These are phyloP conservation scores for Polygonum aviculare DNA, from an alignment of 148 eudicot species.

Conservation along the genomic window DNA sequence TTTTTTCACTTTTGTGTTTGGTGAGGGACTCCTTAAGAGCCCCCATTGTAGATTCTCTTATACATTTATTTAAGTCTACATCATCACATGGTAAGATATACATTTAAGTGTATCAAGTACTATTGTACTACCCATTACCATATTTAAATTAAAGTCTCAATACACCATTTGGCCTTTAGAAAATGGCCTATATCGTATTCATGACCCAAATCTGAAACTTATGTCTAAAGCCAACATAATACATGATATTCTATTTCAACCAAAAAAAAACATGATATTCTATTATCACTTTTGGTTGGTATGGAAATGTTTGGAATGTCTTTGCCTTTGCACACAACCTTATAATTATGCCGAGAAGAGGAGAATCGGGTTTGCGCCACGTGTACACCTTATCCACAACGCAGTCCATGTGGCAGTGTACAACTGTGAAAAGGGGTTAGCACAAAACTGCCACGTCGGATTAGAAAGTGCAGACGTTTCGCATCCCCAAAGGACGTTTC, in stretches of 20 bases:
- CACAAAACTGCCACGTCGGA: constrained; percentile 28
- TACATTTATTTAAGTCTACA: too few relatives aligned
- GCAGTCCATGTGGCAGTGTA: background rate
- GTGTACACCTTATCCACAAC: constrained; percentile 4
- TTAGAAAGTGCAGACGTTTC: constrained; percentile 11
- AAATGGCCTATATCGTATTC: too few relatives aligned
- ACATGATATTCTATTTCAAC: background rate
- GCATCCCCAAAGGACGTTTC: constrained; percentile 23
- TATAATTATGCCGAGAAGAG: background rate
- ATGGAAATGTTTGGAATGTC: background rate
- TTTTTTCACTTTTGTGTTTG: too few relatives aligned
- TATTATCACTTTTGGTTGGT: background rate
- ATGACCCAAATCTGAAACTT: too few relatives aligned
- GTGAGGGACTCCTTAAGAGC: too few relatives aligned
- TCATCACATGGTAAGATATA: too few relatives aligned
- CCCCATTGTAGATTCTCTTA: too few relatives aligned
- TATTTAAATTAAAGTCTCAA: too few relatives aligned
- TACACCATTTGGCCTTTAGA: too few relatives aligned
- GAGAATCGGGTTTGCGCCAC: background rate
- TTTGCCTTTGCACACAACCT: background rate
- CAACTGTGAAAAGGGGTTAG: constrained; percentile 19
- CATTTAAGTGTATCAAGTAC: too few relatives aligned
- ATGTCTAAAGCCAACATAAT: too few relatives aligned
- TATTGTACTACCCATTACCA: too few relatives aligned
- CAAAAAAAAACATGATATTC: background rate